Evolutionary conservation across 2,329 filamentous ascomycete genomes (phyloP).

Genomic region (Cercospora sp.): DNA sequence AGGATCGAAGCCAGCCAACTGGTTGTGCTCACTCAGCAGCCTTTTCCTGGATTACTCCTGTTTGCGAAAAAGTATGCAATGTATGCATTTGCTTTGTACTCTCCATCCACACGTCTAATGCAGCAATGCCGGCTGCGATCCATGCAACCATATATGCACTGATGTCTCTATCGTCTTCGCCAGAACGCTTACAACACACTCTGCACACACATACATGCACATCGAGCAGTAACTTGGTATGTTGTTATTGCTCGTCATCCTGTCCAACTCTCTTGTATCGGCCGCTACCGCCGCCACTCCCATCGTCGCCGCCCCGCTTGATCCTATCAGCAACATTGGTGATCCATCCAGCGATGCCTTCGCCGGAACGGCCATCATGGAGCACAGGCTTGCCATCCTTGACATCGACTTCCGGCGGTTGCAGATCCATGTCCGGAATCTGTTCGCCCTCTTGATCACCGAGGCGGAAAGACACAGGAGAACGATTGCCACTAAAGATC

Average conservation of each 20-base stretch:
- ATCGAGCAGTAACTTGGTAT: not conserved
- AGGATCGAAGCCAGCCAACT: not conserved
- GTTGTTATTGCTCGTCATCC: conserved; percentile 38
- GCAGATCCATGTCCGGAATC: conserved; percentile 79
- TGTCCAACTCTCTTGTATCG: conserved; percentile 51
- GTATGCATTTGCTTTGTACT: not conserved
- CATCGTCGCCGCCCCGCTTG: conserved; percentile 52
- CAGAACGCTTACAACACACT: conserved; percentile 14
- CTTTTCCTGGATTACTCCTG: not conserved
- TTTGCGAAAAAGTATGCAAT: not conserved
- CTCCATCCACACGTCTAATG: not conserved
- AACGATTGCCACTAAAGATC: conserved; percentile 68
- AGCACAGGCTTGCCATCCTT: conserved; percentile 53
- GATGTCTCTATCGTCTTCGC: conserved; percentile 17
- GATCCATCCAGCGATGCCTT: conserved; percentile 70
- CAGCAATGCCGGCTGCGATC: not conserved
- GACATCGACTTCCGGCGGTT: conserved; percentile 66
- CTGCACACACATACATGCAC: conserved; percentile 11
- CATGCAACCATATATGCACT: not conserved
- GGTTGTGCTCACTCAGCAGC: not conserved
- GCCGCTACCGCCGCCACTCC: conserved; percentile 42
- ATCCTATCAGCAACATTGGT: conserved; percentile 57
- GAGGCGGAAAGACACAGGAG: conserved; percentile 76
- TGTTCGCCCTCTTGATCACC: conserved; percentile 49
- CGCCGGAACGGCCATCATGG: conserved; percentile 42